Conservation (phyloP, 2,329 filamentous ascomycete genomes). For the Leptodontidium sp. region DNA sequence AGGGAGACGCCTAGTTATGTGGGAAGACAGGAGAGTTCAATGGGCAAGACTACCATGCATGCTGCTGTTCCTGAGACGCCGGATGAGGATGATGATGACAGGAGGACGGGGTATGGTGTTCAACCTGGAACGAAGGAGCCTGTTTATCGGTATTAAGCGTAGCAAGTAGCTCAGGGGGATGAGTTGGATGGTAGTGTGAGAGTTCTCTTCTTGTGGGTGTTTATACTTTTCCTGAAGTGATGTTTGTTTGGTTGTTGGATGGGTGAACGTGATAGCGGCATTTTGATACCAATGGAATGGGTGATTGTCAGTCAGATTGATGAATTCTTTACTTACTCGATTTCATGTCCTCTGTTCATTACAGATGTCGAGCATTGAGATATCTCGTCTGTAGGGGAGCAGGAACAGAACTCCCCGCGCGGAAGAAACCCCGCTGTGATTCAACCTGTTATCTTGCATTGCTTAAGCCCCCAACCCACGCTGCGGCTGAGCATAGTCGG, state of each 20-base stretch:
- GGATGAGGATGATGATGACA: conserved; percentile 30
- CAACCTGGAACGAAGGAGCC: conserved; percentile 36
- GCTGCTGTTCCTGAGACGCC: conserved; percentile 36
- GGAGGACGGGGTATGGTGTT: conserved; percentile 29
- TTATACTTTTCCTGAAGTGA: neutral
- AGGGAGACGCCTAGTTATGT: conserved; percentile 41
- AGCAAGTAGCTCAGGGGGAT: neutral
- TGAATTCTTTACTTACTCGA: too few species aligned
- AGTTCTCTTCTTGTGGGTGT: conserved; percentile 1
- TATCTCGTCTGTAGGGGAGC: too few species aligned
- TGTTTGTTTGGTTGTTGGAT: neutral
- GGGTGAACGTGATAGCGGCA: conserved; percentile 16
- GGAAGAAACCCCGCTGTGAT: too few species aligned
- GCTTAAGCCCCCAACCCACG: too few species aligned
- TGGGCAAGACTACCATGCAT: conserved; percentile 41
- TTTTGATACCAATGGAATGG: conserved; percentile 28
- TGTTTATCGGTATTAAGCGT: conserved; percentile 41
- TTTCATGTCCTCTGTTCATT: too few species aligned
- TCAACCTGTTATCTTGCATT: too few species aligned
- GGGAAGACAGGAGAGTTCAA: conserved; percentile 41
- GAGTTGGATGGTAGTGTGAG: neutral
- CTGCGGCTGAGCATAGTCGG: too few species aligned
- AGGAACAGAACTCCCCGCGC: too few species aligned
- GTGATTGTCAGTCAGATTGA: too few species aligned
- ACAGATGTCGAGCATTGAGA: too few species aligned